A percentile compares a stretch with the other conserved stretches of the same genome.
These are phyloP conservation scores for Dendrobium catenatum DNA, from an alignment of 106 monocot genomes.

Conservation along the genomic window DNA sequence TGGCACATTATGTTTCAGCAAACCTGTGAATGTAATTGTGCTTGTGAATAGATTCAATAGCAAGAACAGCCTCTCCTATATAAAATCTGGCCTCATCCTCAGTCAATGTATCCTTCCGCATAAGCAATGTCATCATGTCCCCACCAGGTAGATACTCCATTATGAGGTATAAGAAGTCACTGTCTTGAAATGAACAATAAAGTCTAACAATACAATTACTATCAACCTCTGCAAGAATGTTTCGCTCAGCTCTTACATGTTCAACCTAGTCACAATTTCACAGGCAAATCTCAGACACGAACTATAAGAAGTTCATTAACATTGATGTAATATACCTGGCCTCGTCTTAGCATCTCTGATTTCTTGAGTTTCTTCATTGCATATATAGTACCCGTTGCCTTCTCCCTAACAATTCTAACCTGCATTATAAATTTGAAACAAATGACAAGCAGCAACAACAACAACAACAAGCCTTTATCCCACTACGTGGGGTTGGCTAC, in stretches of 20 bases:
- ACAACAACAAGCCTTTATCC: too few relatives aligned
- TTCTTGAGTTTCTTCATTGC: conserved; percentile 59
- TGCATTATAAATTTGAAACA: conserved; percentile 10
- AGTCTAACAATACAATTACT: conserved; percentile 36
- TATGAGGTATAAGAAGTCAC: conserved; percentile 78
- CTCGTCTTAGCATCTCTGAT: conserved; percentile 49
- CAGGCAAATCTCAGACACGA: not conserved
- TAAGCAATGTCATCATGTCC: conserved; percentile 94
- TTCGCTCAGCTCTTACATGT: conserved; percentile 48
- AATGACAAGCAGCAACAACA: not conserved
- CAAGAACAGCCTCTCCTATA: conserved; percentile 72
- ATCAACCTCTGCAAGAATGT: conserved; percentile 37
- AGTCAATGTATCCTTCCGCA: conserved; percentile 87
- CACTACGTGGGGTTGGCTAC: too few relatives aligned
- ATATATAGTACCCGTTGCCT: conserved; percentile 25
- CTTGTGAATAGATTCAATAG: conserved; percentile 97
- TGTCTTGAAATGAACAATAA: conserved; percentile 57
- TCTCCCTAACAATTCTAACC: conserved; percentile 43
- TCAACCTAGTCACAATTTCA: conserved; percentile 26
- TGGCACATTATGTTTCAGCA: not conserved
- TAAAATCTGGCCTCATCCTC: conserved; percentile 97
- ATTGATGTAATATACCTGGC: conserved; percentile 29
- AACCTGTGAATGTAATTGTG: conserved; percentile 98
- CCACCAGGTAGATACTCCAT: conserved; percentile 98
- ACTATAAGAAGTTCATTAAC: not conserved